Evolutionary conservation across 345 rosid genomes (phyloP).

Genomic region (Euphorbia pulcherrima): DNA sequence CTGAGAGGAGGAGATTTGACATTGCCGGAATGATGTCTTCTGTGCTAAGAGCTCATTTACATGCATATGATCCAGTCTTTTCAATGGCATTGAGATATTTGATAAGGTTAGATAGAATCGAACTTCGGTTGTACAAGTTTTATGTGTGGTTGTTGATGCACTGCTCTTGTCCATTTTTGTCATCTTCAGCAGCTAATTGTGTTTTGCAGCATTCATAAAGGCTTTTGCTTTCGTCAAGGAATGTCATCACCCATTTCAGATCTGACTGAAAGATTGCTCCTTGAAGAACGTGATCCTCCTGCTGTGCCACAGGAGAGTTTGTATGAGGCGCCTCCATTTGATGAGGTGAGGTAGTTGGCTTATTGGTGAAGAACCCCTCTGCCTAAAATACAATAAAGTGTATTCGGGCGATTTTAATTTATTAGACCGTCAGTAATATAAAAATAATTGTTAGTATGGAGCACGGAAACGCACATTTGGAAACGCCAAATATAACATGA

Average conservation of each 20-base stretch:
- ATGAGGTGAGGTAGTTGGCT: conserved; percentile 50
- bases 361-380: not conserved
- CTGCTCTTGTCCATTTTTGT: conserved; percentile 6
- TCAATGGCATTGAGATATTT: conserved; percentile 82
- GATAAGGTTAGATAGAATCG: conserved; percentile 49
- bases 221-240: conserved; percentile 75
- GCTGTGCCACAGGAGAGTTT: conserved; percentile 64
- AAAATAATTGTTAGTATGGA: not conserved
- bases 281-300: conserved; percentile 84
- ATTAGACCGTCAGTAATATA: not conserved
- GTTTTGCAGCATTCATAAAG: conserved; percentile 75
- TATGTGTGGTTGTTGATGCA: not conserved
- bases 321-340: conserved; percentile 82
- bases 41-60: conserved; percentile 79
- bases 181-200: conserved; percentile 6
- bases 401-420: not conserved
- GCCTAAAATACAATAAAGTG: conserved; percentile 13
- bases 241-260: conserved; percentile 75
- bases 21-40: conserved; percentile 90
- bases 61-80: conserved; percentile 77
- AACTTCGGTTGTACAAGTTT: conserved; percentile 1
- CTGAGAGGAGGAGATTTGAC: conserved; percentile 77
- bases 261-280: conserved; percentile 79
- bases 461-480: too few relatives aligned
- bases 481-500: too few relatives aligned